Evolutionary conservation across 2,329 filamentous ascomycete species (phyloP).

Genomic region (Exophiala sp.): DNA sequence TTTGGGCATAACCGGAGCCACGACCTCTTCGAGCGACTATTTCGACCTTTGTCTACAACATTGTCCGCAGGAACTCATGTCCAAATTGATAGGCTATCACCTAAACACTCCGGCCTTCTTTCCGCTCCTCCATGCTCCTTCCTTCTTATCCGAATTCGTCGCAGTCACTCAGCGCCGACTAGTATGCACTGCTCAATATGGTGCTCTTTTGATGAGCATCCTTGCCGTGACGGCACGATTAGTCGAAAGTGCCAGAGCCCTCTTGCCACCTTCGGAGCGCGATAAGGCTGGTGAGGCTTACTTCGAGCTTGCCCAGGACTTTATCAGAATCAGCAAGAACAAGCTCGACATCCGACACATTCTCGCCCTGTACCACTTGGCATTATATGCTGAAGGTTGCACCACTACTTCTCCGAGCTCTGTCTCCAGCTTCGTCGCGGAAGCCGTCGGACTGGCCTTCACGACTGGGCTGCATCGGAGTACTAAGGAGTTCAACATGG

Average conservation of each 20-base stretch:
- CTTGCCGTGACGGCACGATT: constrained; percentile 8
- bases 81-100: constrained; percentile 9
- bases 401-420: background rate
- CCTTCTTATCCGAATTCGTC: constrained; percentile 11
- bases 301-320: constrained; percentile 13
- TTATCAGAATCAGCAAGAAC: constrained; percentile 11
- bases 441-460: constrained; percentile 9
- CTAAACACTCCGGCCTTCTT: constrained; percentile 9
- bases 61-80: constrained; percentile 12
- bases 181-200: constrained; percentile 9
- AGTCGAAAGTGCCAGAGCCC: constrained; percentile 8
- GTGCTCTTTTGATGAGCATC: constrained; percentile 11
- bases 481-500: constrained; percentile 13
- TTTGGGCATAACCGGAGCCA: constrained; percentile 9
- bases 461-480: constrained; percentile 10
- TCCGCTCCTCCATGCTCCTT: constrained; percentile 12
- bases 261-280: constrained; percentile 4
- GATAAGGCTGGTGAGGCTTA: constrained; percentile 7
- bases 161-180: constrained; percentile 9
- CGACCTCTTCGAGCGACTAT: constrained; percentile 7
- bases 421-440: constrained; percentile 11
- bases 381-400: constrained; percentile 10
- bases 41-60: constrained; percentile 12
- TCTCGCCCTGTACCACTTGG: constrained; percentile 12
- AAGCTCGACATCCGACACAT: constrained; percentile 12